Percentiles rank a stretch among this genome's conserved stretches.
phyloP scores from a whole-genome alignment of 257 asterid genomes.

The Plantago ovata region DNA sequence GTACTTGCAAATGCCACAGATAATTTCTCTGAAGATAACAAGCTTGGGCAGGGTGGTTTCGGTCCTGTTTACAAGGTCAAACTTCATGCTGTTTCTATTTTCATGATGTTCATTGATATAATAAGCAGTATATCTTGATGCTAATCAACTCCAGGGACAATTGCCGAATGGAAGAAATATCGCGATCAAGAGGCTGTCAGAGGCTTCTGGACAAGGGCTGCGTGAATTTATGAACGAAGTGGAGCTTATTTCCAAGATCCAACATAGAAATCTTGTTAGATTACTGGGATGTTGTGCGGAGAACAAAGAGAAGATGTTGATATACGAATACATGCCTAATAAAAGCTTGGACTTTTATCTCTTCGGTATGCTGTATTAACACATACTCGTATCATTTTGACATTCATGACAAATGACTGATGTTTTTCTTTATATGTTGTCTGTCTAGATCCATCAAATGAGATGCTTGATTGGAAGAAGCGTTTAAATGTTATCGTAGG shows the following conservation, averaged over 20 bases:
- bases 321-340: slow-evolving; percentile 46
- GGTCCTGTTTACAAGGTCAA: slow-evolving; percentile 43
- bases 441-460: slow-evolving; percentile 21
- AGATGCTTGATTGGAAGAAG: slow-evolving; percentile 35
- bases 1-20: slow-evolving; percentile 33
- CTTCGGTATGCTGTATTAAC: slow-evolving; percentile 5
- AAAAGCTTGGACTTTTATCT: slow-evolving; percentile 20
- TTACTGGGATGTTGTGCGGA: slow-evolving; percentile 39
- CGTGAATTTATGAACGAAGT: slow-evolving; percentile 51
- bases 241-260: slow-evolving; percentile 30
- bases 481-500: slow-evolving; percentile 39
- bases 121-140: neutral
- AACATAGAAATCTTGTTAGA: slow-evolving; percentile 43
- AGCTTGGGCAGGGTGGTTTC: slow-evolving; percentile 48
- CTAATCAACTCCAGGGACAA: slow-evolving; percentile 23
- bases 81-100: neutral
- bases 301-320: slow-evolving; percentile 33
- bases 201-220: slow-evolving; percentile 34
- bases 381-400: no score
- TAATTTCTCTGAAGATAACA: slow-evolving; percentile 21
- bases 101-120: neutral
- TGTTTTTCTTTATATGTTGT: neutral
- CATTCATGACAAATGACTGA: neutral
- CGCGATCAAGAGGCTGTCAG: slow-evolving; percentile 36
- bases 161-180: slow-evolving; percentile 29